Base-by-base conservation (phyloP, 2,329 filamentous ascomycete genomes). In the Blastomyces silverae region DNA sequence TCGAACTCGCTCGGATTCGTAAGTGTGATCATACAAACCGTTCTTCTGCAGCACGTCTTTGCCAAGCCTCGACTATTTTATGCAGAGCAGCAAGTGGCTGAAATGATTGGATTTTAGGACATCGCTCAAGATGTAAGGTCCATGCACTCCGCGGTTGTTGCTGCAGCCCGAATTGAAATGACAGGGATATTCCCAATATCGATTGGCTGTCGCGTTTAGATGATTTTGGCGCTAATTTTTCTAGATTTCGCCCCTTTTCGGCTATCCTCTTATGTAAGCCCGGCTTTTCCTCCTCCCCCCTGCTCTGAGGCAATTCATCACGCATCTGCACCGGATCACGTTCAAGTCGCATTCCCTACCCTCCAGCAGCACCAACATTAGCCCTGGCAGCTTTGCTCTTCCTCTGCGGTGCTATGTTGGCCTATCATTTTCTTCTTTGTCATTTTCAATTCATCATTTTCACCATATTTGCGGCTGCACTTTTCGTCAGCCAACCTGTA, bases 1-100 rank as follows among this genome's bases (percentile, higher is more conserved):
- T 85, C 82, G 61, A 83, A 80, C 66, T 83, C 83, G 69, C 76
- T 86, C 63, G 84, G 84, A 61, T 85, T 87, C 70, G 84, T 85
- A 72, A 78, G 83, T 83, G 69, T 65, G 59, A 48, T 46, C 31
- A 50, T 37, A 44, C 59, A 50, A 31, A 20, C 34, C 31, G 13
- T 60, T 48, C 50, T 55, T 39, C 42, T 25, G n/a, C 34, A 53
- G 15, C 25, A 58, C 1, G 44, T 66, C 31, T 34, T 52, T 22
- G 61, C 56, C 50, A 44, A 28, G 25, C 44, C 34, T 37, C 17
- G 25, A 39, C 34, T 42, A 20, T 44, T 57, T 46, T 22, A 65
- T 60, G 61, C 65, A 61, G 64, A 65, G 61, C 46, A 52, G 64
- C 65, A 53, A 65, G 74, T 78, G 76, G 76, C 75, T 75, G 71